Base-by-base conservation (phyloP, 78 protist species). In the Bodo saltans region DNA sequence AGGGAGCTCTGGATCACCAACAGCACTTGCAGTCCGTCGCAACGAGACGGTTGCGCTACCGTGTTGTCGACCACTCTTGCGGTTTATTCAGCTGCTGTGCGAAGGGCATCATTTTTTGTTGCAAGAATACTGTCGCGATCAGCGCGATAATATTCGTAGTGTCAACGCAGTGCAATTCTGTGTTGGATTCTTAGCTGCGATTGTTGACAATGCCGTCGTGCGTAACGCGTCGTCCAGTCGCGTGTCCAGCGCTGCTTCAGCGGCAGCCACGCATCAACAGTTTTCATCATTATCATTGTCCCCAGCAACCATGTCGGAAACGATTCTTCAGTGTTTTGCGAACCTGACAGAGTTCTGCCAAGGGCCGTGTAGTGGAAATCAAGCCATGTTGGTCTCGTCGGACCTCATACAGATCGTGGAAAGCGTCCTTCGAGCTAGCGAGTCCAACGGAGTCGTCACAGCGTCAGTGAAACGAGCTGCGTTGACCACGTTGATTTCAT, bases 81-180 rank as follows among this genome's bases (percentile, higher is more conserved):
- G 87, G 38, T 11, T 73, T 17, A 23, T 73, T 27, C 90, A 87
- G 47, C 76, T 81, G 42, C 28, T 87, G 47, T 87, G 90, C 68
- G 90, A 87, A 32, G 90, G 80, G 32, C 85, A 87, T 73, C 42
- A 81, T 52, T 30, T 37, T 23, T 32, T 0, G 41, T 1, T 87
- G 72, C 75, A 87, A 41, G 4, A 80, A 70, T 72, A 71, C 79
- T 12, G 79, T 26, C 83, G 79, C 35, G 3, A 23, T 3, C 90
- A 87, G 42, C 39, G n/a, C 30, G 83, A 47, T 68, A 81, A 79
- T 35, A 0, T 71, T 34, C 3, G 30, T 26, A 3, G 41, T 2
- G 26, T 81, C 74, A 72, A 87, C 76, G 38, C 79, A 21, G 83
- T 87, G 52, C 8, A 8, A 11, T 81, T 4, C 29, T 3, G 47